Base-by-base conservation (phyloP, 1,284 basidiomycete species). In the Fistulinella cinereoalba region DNA sequence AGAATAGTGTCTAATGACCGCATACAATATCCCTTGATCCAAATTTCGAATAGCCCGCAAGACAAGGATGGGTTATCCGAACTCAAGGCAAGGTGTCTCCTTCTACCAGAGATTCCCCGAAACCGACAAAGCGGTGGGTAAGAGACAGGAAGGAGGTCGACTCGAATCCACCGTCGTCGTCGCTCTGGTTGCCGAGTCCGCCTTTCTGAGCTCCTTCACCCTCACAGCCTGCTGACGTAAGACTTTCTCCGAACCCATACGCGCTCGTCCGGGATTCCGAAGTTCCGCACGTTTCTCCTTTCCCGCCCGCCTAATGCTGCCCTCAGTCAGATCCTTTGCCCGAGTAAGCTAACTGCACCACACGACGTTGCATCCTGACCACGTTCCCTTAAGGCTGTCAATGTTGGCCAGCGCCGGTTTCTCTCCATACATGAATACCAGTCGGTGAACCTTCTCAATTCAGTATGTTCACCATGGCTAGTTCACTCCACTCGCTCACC, bases 381-480 rank as follows among this genome's bases (percentile, higher is more conserved):
- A 24, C 9, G 1, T 42, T 25, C 15, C 1, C 37, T 31, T 33
- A 44, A 87, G 84, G 71, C 73, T 67, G 76, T 72, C 60, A 82
- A 80, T 79, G 80, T 80, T 61, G 79, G 83, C 67, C 93, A 96
- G 80, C 91, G 79, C 75, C 91, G 96, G 60, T 90, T 88, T 72
- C 83, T 99, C 62, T 97, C 93, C 39, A 96, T 99, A 65, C 96
- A 99, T 74, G 96, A 99, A 76, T 93, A 98, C 75, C 93, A 98
- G 69, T 97, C 94, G 44, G 90, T 98, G 70, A 85, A 88, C 60
- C 78, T 99, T 41, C 82, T 99, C 61, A 97, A 97, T 76, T 85
- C 89, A 57, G 94, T 95, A 51, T 39, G 58, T 18, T 71, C 21
- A 21, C 43, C 9, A 33, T 18, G 2, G 28, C 33, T 32, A 23